Conservation (phyloP, 345 rosid species). For the Carallia brachiata region DNA sequence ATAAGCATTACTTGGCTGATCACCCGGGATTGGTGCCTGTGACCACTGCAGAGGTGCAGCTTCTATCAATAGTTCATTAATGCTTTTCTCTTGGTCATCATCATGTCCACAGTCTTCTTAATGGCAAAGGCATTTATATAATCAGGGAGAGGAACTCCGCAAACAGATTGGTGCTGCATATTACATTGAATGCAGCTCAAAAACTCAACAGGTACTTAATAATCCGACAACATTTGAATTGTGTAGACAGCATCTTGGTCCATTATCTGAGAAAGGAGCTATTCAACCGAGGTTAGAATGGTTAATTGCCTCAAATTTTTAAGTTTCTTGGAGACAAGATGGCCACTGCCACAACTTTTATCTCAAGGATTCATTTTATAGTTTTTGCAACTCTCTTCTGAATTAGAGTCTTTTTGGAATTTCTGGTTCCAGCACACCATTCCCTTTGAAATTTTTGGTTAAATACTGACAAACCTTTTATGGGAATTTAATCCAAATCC, state of each 20-base stretch:
- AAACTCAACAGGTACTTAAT: conserved; percentile 85
- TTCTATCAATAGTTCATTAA: conserved; percentile 5
- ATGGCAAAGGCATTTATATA: conserved; percentile 2
- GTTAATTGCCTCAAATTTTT: neutral
- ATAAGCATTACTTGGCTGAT: conserved; percentile 89
- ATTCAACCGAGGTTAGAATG: neutral
- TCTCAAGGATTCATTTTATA: neutral
- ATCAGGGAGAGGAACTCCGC: conserved; percentile 95
- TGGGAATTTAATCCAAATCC: conserved; percentile 5
- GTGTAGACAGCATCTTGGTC: neutral
- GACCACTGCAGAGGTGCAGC: conserved; percentile 77
- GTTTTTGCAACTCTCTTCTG: neutral
- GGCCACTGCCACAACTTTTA: neutral
- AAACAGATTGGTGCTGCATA: conserved; percentile 88
- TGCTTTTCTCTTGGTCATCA: conserved; percentile 3
- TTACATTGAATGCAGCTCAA: conserved; percentile 96
- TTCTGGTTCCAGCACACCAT: neutral
- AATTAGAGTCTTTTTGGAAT: neutral
- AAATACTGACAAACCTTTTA: neutral
- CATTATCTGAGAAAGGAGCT: neutral
- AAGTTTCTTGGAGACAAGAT: conserved; percentile 1
- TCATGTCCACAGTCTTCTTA: conserved; percentile 1
- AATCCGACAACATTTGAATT: conserved; percentile 10
- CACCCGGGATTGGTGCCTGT: conserved; percentile 94
- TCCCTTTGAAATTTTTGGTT: conserved; percentile 1